Evolutionary conservation across 768 basidiomycete genomes (phyloP), one percentile per base, ranked within the genome.

Genomic region (Tulasnella sp.): DNA sequence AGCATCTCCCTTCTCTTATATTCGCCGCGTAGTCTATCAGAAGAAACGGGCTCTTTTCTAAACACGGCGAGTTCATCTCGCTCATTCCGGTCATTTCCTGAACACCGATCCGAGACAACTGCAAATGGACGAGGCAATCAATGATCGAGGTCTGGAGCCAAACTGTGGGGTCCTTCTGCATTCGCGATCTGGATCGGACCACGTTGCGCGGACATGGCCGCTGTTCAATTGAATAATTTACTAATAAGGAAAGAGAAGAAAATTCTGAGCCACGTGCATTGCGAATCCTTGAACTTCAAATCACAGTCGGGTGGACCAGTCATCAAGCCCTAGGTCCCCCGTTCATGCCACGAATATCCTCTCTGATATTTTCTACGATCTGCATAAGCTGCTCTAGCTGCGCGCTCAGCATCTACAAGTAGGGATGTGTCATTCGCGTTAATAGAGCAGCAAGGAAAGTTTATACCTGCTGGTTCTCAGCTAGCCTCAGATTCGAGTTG

Each of bases 381-480:
- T 34, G 54, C 36, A 45, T 29, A 17, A 79, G 58, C 58, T 54
- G 76, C n/a, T 77, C 71, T 29, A 78, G 72, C 70, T 79, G 76
- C 34, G 36, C 42, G 31, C 75, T 77, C 45, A 78, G 58, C 2
- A 74, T 74, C 77, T 75, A 19, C 37, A 70, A 0, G 15, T 25
- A 45, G 22, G 38, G 29, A 25, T 12, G 12, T 15, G 58, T 64
- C 49, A 58, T 22, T 49, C 38, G 4, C 42, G 25, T 38, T 14
- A 72, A 37, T n/a, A 39, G 19, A 29, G 76, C n/a, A 19, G 52
- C 74, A 54, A n/a, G 37, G 64, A 58, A 38, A 12, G 64, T 75
- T 22, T 72, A 2, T 17, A 71, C 68, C 76, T 79, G 70, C 31
- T 79, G 78, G 36, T 77, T 79, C 45, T 67, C 72, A 17, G 78